A percentile compares a stretch with the other conserved stretches of the same genome.
Conservation (phyloP, 306 rosid species). For the Cicer chorassanicum region DNA sequence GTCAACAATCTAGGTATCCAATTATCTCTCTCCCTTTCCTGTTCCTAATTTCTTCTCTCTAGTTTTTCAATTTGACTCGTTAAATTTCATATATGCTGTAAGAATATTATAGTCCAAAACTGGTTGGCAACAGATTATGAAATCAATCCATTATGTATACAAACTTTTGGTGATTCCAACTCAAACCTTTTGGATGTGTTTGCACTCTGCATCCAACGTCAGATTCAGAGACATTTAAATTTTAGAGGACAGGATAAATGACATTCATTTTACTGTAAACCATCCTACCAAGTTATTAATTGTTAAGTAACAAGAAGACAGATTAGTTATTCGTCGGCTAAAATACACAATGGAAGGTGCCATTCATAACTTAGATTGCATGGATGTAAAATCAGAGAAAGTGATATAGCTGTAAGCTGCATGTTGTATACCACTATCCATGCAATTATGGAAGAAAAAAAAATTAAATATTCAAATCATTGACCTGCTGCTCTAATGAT, state of each 20-base stretch:
- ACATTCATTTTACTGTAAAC: slow-evolving; percentile 3
- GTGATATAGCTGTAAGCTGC: not conserved
- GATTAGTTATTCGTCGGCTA: slow-evolving; percentile 13
- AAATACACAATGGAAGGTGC: slow-evolving; percentile 29
- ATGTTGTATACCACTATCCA: slow-evolving; percentile 10
- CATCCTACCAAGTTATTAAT: slow-evolving; percentile 11
- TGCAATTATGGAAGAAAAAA: not conserved
- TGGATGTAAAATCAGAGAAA: slow-evolving; percentile 26
- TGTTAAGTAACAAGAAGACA: slow-evolving; percentile 1
- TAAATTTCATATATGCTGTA: not conserved
- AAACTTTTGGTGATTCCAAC: slow-evolving; percentile 6
- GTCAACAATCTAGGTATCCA: slow-evolving; percentile 88
- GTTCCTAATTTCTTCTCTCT: not conserved
- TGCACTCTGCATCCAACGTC: slow-evolving; percentile 8
- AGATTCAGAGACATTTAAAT: slow-evolving; percentile 12
- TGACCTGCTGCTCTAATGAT: slow-evolving; percentile 8
- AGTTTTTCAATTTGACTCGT: slow-evolving; percentile 24
- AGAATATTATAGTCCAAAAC: slow-evolving; percentile 23
- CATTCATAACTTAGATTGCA: slow-evolving; percentile 33
- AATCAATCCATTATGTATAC: slow-evolving; percentile 2
- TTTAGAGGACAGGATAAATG: not conserved
- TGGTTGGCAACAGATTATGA: slow-evolving; percentile 8
- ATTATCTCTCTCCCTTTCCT: not conserved
- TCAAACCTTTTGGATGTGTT: slow-evolving; percentile 15
- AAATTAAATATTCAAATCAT: not conserved